A percentile compares a stretch with the other conserved stretches of the same genome.
These are phyloP conservation scores for Venturia nashicola DNA, from an alignment of 2,329 filamentous ascomycete species.

Conservation along the genomic window DNA sequence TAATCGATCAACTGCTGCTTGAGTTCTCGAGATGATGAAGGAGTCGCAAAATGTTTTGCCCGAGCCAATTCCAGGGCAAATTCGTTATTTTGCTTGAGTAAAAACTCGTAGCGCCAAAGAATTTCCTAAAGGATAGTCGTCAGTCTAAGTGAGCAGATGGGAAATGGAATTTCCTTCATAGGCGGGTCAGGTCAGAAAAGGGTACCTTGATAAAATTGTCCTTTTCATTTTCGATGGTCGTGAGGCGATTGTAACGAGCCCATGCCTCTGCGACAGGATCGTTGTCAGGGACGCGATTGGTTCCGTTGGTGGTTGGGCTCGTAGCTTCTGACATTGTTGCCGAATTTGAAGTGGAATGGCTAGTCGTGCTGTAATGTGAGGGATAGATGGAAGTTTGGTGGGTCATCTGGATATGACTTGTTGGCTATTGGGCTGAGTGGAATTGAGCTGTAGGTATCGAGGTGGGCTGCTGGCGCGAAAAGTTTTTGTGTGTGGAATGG, in stretches of 20 bases:
- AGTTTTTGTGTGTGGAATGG: not conserved
- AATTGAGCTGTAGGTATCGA: not conserved
- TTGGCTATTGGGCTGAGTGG: not conserved
- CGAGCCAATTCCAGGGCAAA: conserved; percentile 17
- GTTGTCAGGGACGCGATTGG: not conserved
- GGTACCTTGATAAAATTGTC: conserved; percentile 21
- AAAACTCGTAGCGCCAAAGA: conserved; percentile 26
- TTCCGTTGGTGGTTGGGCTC: not conserved
- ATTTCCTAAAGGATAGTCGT: conserved; percentile 22
- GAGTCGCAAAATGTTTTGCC: conserved; percentile 15
- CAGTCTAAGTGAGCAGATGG: not conserved
- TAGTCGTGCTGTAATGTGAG: not conserved
- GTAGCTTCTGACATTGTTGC: not conserved
- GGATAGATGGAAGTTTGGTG: not conserved
- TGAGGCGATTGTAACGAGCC: conserved; percentile 21
- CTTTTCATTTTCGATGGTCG: conserved; percentile 20
- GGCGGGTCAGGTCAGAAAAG: not conserved
- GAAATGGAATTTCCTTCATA: too few species aligned
- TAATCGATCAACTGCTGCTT: conserved; percentile 6
- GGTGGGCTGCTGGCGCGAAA: not conserved
- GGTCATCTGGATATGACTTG: not conserved
- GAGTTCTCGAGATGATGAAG: not conserved
- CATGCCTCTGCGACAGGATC: conserved; percentile 10
- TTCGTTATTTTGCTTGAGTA: conserved; percentile 20
- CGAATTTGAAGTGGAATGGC: not conserved